phyloP scores from a whole-genome alignment of 371 early-diverging fungal genomes.

The Capniomyces stellatus region DNA sequence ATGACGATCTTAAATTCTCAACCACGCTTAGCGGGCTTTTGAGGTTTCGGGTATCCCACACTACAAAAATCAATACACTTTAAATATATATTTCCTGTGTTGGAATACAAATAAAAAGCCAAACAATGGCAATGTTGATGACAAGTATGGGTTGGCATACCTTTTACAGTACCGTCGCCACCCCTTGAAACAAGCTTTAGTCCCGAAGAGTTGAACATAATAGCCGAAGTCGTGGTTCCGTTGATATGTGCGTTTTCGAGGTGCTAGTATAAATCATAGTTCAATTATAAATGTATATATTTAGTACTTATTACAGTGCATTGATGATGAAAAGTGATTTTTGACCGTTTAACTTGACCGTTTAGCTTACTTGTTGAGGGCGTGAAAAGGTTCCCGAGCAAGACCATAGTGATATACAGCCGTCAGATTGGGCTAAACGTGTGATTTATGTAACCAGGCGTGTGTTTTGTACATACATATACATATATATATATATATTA shows the following conservation, averaged over 20 bases:
- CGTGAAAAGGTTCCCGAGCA: conserved; percentile 30
- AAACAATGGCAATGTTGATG: no score
- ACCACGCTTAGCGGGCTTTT: conserved; percentile 40
- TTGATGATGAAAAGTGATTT: no score
- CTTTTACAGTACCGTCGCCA: conserved; percentile 74
- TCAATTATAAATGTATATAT: no score
- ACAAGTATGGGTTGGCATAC: neutral
- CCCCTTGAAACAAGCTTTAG: conserved; percentile 51
- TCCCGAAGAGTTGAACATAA: conserved; percentile 47
- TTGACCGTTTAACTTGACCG: no score
- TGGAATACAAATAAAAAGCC: no score
- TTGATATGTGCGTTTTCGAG: conserved; percentile 28
- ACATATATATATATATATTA: conserved; percentile 15
- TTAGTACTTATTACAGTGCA: no score
- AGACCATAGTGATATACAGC: conserved; percentile 42
- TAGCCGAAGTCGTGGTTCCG: conserved; percentile 44
- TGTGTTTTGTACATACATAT: neutral
- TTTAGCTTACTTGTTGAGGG: conserved; percentile 27
- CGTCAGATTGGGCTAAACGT: conserved; percentile 28
- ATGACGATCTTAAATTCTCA: conserved; percentile 38
- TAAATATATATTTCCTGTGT: no score
- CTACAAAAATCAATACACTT: neutral
- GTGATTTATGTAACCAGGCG: neutral
- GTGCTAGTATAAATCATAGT: conserved; percentile 4
- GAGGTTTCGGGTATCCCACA: conserved; percentile 77